These are phyloP conservation scores for Fusarium incarnatum DNA, from an alignment of 2,329 filamentous ascomycete genomes.

Conservation along the genomic window DNA sequence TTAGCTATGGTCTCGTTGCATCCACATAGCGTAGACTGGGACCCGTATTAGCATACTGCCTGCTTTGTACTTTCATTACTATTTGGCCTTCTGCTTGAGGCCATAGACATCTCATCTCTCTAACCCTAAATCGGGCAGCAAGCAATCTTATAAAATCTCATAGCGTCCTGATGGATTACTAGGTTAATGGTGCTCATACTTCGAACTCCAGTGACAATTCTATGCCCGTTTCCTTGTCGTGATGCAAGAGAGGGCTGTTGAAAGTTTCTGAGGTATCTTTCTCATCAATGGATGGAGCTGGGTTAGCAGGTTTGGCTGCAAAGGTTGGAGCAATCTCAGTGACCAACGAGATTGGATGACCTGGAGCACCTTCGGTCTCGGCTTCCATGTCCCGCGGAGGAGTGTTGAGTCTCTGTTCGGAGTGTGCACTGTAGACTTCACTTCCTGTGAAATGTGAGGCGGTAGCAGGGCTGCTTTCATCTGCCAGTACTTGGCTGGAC, in stretches of 20 bases:
- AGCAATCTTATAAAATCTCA: not conserved
- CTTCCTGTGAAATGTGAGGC: not conserved
- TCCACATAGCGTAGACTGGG: not conserved
- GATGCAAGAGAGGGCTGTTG: not conserved
- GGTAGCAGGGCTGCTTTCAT: not conserved
- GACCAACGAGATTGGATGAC: not conserved
- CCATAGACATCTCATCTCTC: not conserved
- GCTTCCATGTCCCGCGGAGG: not conserved
- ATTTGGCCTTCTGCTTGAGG: not conserved
- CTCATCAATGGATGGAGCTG: not conserved
- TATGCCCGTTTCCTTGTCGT: not conserved
- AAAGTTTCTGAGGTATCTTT: not conserved
- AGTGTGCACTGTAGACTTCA: not conserved
- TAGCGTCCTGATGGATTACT: not conserved
- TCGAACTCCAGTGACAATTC: constrained; percentile 5
- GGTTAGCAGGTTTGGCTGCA: not conserved
- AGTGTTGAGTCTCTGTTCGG: not conserved
- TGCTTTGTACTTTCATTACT: not conserved
- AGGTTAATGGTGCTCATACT: not conserved
- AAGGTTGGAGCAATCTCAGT: not conserved
- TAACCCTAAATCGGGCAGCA: not conserved
- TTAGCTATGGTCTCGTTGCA: not conserved
- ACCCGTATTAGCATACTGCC: not conserved
- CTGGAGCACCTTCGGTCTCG: not conserved
- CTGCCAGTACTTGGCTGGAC: not conserved